These are phyloP conservation scores for Trichoderma semiorbis DNA, from an alignment of 2,329 filamentous ascomycete genomes.

Conservation along the genomic window DNA sequence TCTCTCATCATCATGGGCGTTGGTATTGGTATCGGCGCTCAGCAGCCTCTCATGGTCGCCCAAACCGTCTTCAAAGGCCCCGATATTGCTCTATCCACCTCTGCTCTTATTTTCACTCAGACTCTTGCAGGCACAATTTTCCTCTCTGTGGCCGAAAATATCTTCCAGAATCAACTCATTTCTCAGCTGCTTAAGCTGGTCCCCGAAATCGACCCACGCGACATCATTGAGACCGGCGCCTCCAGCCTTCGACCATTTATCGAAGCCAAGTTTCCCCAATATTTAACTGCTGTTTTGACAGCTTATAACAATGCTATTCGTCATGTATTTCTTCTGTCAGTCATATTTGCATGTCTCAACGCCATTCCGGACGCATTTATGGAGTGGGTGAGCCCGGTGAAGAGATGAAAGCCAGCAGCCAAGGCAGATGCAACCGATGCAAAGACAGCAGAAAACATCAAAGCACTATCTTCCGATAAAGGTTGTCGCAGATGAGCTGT, in stretches of 20 bases:
- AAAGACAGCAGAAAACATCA: not conserved
- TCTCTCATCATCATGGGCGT: conserved; percentile 34
- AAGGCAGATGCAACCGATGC: not conserved
- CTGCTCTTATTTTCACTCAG: conserved; percentile 13
- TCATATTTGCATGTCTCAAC: not conserved
- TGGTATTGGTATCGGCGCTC: conserved; percentile 35
- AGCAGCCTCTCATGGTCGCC: conserved; percentile 24
- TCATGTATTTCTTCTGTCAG: not conserved
- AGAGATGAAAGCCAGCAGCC: not conserved
- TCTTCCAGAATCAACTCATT: conserved; percentile 13
- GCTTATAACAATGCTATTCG: not conserved
- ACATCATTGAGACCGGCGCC: conserved; percentile 15
- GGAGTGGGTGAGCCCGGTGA: not conserved
- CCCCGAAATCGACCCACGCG: conserved; percentile 2
- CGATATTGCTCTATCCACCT: conserved; percentile 18
- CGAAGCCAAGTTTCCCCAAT: not conserved
- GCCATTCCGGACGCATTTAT: not conserved
- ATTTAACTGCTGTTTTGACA: not conserved
- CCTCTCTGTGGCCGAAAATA: conserved; percentile 14
- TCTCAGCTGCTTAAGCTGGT: conserved; percentile 13
- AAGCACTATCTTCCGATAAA: not conserved
- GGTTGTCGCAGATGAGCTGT: rapidly evolving
- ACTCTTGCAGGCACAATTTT: conserved; percentile 15
- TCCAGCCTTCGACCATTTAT: not conserved
- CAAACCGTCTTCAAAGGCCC: conserved; percentile 16